Conservation (phyloP, 306 rosid species). For the Arachis hypogaea region DNA sequence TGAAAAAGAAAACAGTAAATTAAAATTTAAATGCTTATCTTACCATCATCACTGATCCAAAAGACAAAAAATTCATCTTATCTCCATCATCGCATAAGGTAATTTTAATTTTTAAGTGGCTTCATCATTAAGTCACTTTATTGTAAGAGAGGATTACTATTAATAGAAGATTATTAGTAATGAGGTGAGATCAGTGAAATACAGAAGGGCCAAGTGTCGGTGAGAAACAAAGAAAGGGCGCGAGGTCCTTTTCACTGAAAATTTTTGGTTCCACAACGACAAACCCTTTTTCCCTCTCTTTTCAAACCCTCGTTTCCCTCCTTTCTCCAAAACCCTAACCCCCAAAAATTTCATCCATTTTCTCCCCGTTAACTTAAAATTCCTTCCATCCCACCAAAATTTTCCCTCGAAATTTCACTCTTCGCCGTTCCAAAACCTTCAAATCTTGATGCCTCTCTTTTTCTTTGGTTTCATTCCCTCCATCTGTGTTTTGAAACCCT, state of each 20-base stretch:
- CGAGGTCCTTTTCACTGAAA: constrained; percentile 38
- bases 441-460: constrained; percentile 12
- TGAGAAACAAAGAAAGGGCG: constrained; percentile 15
- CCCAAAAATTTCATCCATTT: background rate
- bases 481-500: constrained; percentile 33
- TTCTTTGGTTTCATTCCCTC: constrained; percentile 15
- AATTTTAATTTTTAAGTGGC: no score
- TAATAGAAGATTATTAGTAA: no score
- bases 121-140: no score
- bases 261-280: constrained; percentile 16
- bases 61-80: no score
- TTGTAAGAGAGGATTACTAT: no score
- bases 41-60: no score
- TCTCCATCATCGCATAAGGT: no score
- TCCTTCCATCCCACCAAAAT: constrained; percentile 2
- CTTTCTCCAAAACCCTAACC: constrained; percentile 27
- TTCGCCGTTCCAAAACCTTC: background rate
- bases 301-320: constrained; percentile 54
- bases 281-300: constrained; percentile 37
- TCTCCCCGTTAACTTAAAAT: constrained; percentile 4
- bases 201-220: no score
- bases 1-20: no score
- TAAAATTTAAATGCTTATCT: no score
- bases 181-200: no score
- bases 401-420: background rate